Base-by-base conservation (phyloP, 352 stramenopile species). In the Thalassiosira exigua region DNA sequence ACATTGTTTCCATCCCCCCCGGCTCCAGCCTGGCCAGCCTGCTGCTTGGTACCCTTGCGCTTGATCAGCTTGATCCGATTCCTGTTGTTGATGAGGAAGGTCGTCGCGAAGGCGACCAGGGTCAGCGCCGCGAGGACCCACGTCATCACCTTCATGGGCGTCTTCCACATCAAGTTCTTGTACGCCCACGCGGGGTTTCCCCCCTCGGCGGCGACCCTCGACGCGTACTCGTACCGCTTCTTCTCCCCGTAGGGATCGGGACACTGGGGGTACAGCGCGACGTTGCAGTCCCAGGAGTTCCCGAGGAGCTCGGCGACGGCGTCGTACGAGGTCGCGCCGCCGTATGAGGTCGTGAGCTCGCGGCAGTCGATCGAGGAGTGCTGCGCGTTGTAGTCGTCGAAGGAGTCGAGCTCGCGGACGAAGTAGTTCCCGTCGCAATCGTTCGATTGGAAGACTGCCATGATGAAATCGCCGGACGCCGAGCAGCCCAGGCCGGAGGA, bases 231-330 rank as follows among this genome's bases (percentile, higher is more conserved):
- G 21, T 73, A 79, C 26, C 52, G 42, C 27, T 14, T 50, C 46
- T 87, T 87, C 3, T 54, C 22, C 17, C 68, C 70, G 56, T 82
- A 85, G 0, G 82, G 82, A 64, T 89, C 82, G 3, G 82, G 82
- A 67, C 82, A 89, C 54, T 78, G 65, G 22, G 60, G 68, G 61
- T 82, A 80, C 32, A 80, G 57, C 21, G 67, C 19, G 24, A 81
- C 56, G 44, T 73, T 72, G 56, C 82, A 89, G 0, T 74, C 62
- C 17, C 71, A 60, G 19, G 51, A 76, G 14, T 71, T 74, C 0
- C 41, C 24, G 1, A 87, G 42, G 0, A 87, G 14, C 4, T 51
- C 27, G 17, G 46, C 36, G 9, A 66, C 24, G 1, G 29, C 17
- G 26, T 4, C 7, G 22, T 24, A 61, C 30, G 48, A 41, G 1